Evolutionary conservation across 2,329 filamentous ascomycete species (phyloP).

Genomic region (Pseudogymnoascus sp.): DNA sequence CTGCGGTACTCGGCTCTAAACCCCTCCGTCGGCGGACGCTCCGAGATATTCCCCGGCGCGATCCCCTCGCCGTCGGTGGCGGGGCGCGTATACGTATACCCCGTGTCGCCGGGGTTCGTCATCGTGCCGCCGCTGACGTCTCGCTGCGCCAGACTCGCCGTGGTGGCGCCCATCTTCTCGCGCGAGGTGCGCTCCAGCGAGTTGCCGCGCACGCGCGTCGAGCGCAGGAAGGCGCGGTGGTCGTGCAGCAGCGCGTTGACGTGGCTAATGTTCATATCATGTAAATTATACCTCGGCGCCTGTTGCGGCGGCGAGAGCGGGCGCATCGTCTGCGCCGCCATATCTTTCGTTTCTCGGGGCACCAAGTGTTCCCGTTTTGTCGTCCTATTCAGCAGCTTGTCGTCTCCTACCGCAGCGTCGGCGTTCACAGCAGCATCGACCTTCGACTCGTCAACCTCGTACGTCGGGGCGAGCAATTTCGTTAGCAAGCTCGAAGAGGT

Average conservation of each 20-base stretch:
- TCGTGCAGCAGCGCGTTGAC: slow-evolving; percentile 29
- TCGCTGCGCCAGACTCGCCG: slow-evolving; percentile 11
- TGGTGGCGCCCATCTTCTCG: slow-evolving; percentile 28
- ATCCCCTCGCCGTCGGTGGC: slow-evolving; percentile 16
- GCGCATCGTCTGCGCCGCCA: background rate
- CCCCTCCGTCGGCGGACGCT: slow-evolving; percentile 24
- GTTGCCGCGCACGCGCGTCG: slow-evolving; percentile 25
- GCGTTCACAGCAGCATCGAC: background rate
- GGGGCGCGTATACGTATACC: slow-evolving; percentile 21
- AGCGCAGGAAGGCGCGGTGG: slow-evolving; percentile 28
- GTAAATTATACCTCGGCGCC: slow-evolving; percentile 14
- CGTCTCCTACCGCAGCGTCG: background rate
- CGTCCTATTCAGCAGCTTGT: background rate
- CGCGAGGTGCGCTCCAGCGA: slow-evolving; percentile 36
- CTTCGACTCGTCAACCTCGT: background rate
- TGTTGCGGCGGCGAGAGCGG: background rate
- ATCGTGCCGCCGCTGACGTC: background rate
- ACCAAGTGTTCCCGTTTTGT: too few species aligned
- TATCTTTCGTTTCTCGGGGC: background rate
- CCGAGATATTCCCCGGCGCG: slow-evolving; percentile 18
- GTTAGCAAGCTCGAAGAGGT: background rate
- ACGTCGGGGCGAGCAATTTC: background rate
- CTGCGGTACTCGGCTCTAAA: slow-evolving; percentile 26
- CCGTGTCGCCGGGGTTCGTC: slow-evolving; percentile 28
- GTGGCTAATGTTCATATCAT: slow-evolving; percentile 25